Conservation (phyloP, 2,329 filamentous ascomycete species). For the Phaeosphaeriaceae sp. region DNA sequence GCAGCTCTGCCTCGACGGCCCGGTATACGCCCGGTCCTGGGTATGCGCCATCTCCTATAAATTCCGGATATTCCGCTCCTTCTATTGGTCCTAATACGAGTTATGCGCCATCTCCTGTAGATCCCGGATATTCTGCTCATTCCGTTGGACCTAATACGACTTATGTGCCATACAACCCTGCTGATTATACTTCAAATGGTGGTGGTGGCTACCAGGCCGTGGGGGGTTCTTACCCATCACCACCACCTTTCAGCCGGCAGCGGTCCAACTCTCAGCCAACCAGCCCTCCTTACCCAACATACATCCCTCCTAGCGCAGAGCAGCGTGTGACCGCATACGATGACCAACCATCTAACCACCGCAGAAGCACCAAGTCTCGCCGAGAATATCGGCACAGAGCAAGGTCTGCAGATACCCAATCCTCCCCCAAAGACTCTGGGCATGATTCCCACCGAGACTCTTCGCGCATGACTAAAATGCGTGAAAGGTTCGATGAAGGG, state of each 20-base stretch:
- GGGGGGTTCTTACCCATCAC: conserved; percentile 33
- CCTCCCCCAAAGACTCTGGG: conserved; percentile 38
- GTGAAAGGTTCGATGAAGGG: conserved; percentile 45
- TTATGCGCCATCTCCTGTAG: conserved; percentile 38
- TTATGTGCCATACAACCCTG: conserved; percentile 41
- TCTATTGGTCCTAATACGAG: no score
- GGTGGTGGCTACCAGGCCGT: conserved; percentile 25
- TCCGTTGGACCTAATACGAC: conserved; percentile 27
- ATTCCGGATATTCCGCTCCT: conserved; percentile 29
- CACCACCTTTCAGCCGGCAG: conserved; percentile 44
- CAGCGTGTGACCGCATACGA: conserved; percentile 28
- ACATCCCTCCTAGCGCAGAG: conserved; percentile 22
- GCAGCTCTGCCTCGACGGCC: conserved; percentile 30
- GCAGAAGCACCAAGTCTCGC: conserved; percentile 36
- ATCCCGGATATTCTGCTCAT: conserved; percentile 29
- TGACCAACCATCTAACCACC: conserved; percentile 32
- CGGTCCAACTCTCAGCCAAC: conserved; percentile 44
- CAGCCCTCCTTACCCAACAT: conserved; percentile 20
- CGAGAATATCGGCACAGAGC: conserved; percentile 38
- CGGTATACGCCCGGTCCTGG: conserved; percentile 41
- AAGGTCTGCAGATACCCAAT: conserved; percentile 46
- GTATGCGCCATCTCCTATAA: conserved; percentile 37
- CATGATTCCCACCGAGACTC: conserved; percentile 26
- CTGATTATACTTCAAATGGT: conserved; percentile 32
- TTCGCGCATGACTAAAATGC: conserved; percentile 40